Evolutionary conservation across 1,284 basidiomycete species (phyloP), one percentile per base, ranked within the genome.

Genomic region (Ceratobasidium sp.): DNA sequence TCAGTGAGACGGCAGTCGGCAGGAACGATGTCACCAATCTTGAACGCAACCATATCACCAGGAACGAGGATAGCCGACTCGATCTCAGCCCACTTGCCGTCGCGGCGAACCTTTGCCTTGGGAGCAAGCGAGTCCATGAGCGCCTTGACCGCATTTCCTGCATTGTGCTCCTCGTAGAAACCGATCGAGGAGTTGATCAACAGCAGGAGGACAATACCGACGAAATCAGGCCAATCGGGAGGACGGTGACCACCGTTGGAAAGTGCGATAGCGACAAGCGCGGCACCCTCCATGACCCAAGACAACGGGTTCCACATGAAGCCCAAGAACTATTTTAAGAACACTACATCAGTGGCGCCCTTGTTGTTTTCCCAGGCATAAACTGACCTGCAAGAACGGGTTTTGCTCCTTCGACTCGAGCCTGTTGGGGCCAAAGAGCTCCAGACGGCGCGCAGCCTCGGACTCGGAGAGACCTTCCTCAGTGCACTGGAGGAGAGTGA

Each of bases 221-320:
- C 88, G 84, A 98, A 99, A 86, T 98, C 96, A 81, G 92, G 87
- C 97, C 97, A 98, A 81, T 98, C 95, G 52, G 96, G 96, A 59
- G 96, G 88, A 76, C 86, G 85, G 76, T 87, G 85, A 78, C 89
- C 90, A 84, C 97, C 96, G 83, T 98, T 98, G 76, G 96, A 98
- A 49, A 98, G 89, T 57, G 89, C 96, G 81, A 98, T 98, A 74
- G 96, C 96, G 81, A 98, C 96, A 63, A 98, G 86, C 62, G 96
- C 96, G 72, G 96, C 96, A 78, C 93, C 95, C 84, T 99, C 96
- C 96, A 98, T 99, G 84, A 98, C 97, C 96, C 96, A 98, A 49
- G 96, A 98, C 28, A 98, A 87, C 66, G 96, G 96, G 85, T 98
- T 98, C 95, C 95, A 97, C 95, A 97, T 97, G 87, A 98, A 98